These are phyloP conservation scores for Salix purpurea DNA, from an alignment of 345 rosid genomes.

Conservation along the genomic window DNA sequence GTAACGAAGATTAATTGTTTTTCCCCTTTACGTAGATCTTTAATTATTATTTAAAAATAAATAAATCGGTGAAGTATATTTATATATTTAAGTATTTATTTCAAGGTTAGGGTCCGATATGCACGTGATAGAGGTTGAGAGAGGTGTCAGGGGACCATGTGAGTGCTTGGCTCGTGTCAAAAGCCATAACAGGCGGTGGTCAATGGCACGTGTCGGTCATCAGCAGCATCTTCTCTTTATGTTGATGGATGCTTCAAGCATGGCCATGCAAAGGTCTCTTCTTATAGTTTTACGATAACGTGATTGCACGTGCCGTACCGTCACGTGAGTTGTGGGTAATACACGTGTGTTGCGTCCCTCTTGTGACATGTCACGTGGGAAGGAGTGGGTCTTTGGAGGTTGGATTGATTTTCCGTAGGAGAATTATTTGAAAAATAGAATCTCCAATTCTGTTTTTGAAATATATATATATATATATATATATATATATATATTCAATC, in stretches of 20 bases:
- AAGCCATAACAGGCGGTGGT: constrained; percentile 48
- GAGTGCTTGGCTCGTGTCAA: constrained; percentile 34
- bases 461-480: too few relatives aligned
- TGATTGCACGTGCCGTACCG: constrained; percentile 39
- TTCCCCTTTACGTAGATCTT: not conserved
- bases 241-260: constrained; percentile 14
- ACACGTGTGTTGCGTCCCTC: constrained; percentile 16
- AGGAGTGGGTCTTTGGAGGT: not conserved
- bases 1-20: not conserved
- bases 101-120: constrained; percentile 28
- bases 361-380: constrained; percentile 23
- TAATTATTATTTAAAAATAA: not conserved
- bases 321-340: constrained; percentile 36
- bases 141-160: constrained; percentile 53
- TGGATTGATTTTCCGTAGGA: not conserved
- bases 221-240: not conserved
- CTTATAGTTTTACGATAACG: constrained; percentile 15
- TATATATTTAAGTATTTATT: not conserved
- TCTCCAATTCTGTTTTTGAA: not conserved
- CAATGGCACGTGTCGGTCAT: constrained; percentile 37
- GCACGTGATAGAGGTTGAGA: constrained; percentile 44
- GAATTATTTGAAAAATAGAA: not conserved
- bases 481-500: too few relatives aligned
- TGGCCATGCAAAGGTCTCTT: not conserved
- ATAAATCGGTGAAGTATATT: not conserved